Conservation (phyloP, 768 basidiomycete species). For the Lactarius sanguifluus region DNA sequence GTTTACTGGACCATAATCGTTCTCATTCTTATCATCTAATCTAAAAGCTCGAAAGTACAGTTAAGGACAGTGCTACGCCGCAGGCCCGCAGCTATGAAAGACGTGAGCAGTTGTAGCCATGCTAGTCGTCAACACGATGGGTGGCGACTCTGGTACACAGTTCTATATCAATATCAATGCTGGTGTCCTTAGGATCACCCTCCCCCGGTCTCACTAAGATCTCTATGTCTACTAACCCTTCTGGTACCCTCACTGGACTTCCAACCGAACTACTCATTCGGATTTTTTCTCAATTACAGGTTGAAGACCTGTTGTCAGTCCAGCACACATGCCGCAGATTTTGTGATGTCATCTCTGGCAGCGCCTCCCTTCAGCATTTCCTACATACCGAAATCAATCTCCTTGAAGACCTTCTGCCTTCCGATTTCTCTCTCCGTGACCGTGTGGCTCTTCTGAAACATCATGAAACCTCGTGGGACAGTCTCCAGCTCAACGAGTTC, state of each 20-base stretch:
- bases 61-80: too few species aligned
- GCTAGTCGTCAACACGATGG: neutral
- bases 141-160: neutral
- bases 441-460: neutral
- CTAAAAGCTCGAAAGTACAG: too few species aligned
- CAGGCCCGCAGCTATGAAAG: too few species aligned
- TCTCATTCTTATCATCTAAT: too few species aligned
- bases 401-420: neutral
- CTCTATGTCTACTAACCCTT: too few species aligned
- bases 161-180: neutral
- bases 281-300: neutral
- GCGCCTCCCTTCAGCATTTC: constrained; percentile 1
- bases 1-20: too few species aligned
- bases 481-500: neutral
- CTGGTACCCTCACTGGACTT: too few species aligned
- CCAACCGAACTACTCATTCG: too few species aligned
- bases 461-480: neutral
- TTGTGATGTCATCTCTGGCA: neutral
- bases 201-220: too few species aligned
- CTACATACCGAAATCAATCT: neutral
- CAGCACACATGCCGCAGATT: constrained; percentile 8
- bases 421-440: neutral
- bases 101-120: too few species aligned
- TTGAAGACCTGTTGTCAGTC: neutral
- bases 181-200: neutral